Base-by-base conservation (phyloP, 306 rosid species). In the Lagenaria siceraria region DNA sequence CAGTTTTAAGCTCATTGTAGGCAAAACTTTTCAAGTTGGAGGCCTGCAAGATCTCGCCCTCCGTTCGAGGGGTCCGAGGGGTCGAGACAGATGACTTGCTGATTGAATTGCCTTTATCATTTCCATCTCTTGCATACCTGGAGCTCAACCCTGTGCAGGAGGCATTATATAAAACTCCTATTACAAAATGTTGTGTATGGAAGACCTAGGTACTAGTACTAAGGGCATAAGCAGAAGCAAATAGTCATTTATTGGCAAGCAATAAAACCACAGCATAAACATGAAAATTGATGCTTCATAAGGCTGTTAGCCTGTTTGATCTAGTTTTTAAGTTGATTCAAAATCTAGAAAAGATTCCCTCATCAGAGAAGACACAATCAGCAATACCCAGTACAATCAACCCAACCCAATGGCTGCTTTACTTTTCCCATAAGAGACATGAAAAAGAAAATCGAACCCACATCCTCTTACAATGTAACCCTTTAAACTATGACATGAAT, bases 31-130 rank as follows among this genome's bases (percentile, higher is more conserved):
- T 90, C 87, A 96, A 82, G 85, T 88, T 90, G 64, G 92, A 83
- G 33, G 93, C 87, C 82, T 84, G 88, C 91, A 96, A 80, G 79
- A 96, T 96, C 87, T 96, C 99, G 11, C 90, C 96, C 87, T 96
- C 94, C 0, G 99, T 85, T 61, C 97, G 85, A n/a, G 98, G 96
- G 42, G 96, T 92, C 75, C 82, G 86, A 69, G 97, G 88, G 59
- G 81, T 86, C 0, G 94, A 83, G 61, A 79, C 78, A 56, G 84
- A 76, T 49, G 93, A 75, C 81, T 82, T 88, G 87, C 87, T 84
- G 80, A 87, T 88, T 53, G 58, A 72, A 78, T 77, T 43, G 43
- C 83, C 78, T 70, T 80, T 81, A 68, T 80, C 85, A 77, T 62
- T 71, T 14, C 82, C 89, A 22, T 76, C 81, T 54, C 72, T 78